A percentile compares a stretch with the other conserved stretches of the same genome.
These are phyloP conservation scores for Tolypocladium tundrense DNA, from an alignment of 2,329 filamentous ascomycete genomes.

Conservation along the genomic window DNA sequence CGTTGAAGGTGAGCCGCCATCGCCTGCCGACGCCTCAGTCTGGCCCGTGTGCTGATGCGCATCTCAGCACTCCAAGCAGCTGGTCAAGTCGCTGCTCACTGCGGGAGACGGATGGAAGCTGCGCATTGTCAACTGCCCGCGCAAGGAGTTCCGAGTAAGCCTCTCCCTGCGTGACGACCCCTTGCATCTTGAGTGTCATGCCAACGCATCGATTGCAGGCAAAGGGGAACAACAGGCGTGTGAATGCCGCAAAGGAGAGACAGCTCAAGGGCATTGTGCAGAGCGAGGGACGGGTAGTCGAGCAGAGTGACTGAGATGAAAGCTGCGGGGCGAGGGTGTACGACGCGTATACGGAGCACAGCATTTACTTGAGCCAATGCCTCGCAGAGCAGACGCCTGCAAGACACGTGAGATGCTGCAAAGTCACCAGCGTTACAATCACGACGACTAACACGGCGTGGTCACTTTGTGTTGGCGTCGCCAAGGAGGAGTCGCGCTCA, in stretches of 20 bases:
- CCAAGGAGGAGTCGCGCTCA: too few species aligned
- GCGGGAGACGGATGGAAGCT: constrained; percentile 13
- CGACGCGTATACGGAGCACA: too few species aligned
- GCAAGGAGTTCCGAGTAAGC: constrained; percentile 12
- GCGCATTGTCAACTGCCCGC: constrained; percentile 15
- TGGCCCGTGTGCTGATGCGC: too few species aligned
- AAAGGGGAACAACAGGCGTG: constrained; percentile 2
- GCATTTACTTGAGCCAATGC: too few species aligned
- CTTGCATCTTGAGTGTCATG: background rate
- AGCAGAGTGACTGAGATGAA: background rate
- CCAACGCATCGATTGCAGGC: background rate
- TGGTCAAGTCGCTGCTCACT: constrained; percentile 16
- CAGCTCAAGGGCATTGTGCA: background rate
- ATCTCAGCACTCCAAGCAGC: constrained; percentile 13
- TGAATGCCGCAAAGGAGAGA: constrained; percentile 1
- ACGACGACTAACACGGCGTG: too few species aligned
- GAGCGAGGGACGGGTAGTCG: background rate
- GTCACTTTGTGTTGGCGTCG: too few species aligned
- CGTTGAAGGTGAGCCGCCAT: constrained; percentile 7
- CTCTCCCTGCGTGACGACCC: too few species aligned
- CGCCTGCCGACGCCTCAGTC: too few species aligned
- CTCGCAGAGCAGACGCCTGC: too few species aligned
- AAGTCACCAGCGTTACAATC: too few species aligned
- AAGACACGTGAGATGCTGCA: too few species aligned
- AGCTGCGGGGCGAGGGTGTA: too few species aligned